Conservation (phyloP, 257 asterid species). For the Scutellaria galericulata region DNA sequence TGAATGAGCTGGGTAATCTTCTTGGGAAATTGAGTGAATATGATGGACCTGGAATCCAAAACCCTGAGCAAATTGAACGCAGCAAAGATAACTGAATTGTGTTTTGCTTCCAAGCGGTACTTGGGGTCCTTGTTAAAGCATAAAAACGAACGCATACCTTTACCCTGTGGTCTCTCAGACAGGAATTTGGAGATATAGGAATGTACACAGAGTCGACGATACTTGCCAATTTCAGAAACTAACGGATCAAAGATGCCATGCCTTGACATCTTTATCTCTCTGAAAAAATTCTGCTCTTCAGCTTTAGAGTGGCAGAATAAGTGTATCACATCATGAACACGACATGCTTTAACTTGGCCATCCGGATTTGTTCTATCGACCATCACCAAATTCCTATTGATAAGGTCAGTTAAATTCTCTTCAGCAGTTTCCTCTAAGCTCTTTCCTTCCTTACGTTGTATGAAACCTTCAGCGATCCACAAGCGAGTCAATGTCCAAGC, state of each 20-base stretch:
- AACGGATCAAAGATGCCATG: conserved; percentile 9
- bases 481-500: conserved; percentile 39
- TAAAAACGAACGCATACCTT: conserved; percentile 46
- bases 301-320: conserved; percentile 49
- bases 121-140: conserved; percentile 12
- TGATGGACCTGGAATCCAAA: conserved; percentile 40
- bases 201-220: conserved; percentile 47
- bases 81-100: conserved; percentile 25
- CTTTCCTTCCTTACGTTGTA: conserved; percentile 12
- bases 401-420: conserved; percentile 40
- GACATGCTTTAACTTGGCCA: conserved; percentile 48
- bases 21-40: conserved; percentile 33
- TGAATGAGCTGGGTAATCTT: conserved; percentile 36
- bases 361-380: conserved; percentile 34
- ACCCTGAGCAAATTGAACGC: conserved; percentile 43
- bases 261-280: conserved; percentile 38
- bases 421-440: conserved; percentile 50
- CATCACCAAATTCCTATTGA: conserved; percentile 52
- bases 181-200: conserved; percentile 32
- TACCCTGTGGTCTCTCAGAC: conserved; percentile 15
- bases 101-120: not conserved
- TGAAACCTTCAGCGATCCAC: conserved; percentile 65
- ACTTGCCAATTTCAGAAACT: conserved; percentile 1
- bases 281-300: conserved; percentile 39
- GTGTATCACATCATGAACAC: conserved; percentile 46